These are phyloP conservation scores for Stachybotrys echinatus DNA, from an alignment of 2,329 filamentous ascomycete genomes.

Conservation along the genomic window DNA sequence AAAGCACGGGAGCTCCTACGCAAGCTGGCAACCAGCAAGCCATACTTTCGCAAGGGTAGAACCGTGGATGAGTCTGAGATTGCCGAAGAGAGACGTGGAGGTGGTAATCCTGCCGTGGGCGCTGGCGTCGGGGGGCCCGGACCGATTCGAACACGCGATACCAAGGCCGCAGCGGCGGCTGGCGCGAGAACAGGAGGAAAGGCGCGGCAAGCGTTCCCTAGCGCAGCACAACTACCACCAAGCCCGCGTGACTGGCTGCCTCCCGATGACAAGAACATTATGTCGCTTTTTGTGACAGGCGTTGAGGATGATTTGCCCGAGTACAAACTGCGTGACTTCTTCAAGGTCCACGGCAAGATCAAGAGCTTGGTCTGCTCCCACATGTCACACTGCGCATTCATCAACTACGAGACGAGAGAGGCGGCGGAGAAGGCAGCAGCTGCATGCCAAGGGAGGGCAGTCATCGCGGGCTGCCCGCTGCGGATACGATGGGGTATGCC, in stretches of 20 bases:
- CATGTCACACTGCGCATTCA: slow-evolving; percentile 92
- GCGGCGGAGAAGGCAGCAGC: slow-evolving; percentile 81
- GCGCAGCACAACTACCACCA: slow-evolving; percentile 69
- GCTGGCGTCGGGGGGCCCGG: slow-evolving; percentile 61
- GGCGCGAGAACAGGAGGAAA: slow-evolving; percentile 41
- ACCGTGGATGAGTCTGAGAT: slow-evolving; percentile 55
- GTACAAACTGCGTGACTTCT: slow-evolving; percentile 84
- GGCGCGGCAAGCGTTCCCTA: slow-evolving; percentile 57
- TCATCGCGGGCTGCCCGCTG: slow-evolving; percentile 87
- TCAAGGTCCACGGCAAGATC: slow-evolving; percentile 82
- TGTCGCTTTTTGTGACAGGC: slow-evolving; percentile 89
- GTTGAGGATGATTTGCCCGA: slow-evolving; percentile 95
- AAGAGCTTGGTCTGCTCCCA: slow-evolving; percentile 94
- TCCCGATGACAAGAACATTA: slow-evolving; percentile 78
- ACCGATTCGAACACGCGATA: slow-evolving; percentile 72
- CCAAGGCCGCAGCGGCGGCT: slow-evolving; percentile 42
- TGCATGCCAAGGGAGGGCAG: slow-evolving; percentile 78
- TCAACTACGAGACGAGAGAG: slow-evolving; percentile 85
- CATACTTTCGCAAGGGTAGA: slow-evolving; percentile 87
- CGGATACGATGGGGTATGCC: slow-evolving; percentile 90
- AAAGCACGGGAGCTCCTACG: slow-evolving; percentile 87
- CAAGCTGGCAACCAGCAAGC: slow-evolving; percentile 83
- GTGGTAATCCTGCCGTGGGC: slow-evolving; percentile 44
- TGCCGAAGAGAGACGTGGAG: slow-evolving; percentile 21
- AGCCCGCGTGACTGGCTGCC: slow-evolving; percentile 81